phyloP scores from a whole-genome alignment of 306 rosid genomes.

The Arachis stenosperma region DNA sequence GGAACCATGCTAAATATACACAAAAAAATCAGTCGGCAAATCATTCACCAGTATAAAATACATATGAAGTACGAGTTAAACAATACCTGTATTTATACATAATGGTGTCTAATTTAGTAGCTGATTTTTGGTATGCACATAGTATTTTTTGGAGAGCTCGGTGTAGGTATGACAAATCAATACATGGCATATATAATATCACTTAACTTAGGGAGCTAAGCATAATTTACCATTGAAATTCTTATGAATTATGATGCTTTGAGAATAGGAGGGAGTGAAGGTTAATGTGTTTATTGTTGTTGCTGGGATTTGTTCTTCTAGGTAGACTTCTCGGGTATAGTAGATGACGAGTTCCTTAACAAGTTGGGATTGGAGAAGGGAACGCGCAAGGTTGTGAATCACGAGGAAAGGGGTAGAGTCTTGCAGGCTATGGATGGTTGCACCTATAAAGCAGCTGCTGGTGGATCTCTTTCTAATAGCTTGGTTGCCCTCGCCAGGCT shows the following conservation, averaged over 20 bases:
- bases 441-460: slow-evolving; percentile 97
- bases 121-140: no score
- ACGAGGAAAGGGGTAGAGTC: slow-evolving; percentile 94
- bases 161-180: no score
- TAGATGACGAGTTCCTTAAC: slow-evolving; percentile 75
- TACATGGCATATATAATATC: no score
- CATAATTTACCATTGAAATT: no score
- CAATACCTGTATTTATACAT: no score
- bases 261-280: slow-evolving; percentile 11
- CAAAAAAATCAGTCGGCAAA: no score
- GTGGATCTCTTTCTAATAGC: slow-evolving; percentile 95
- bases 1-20: no score
- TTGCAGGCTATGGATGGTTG: slow-evolving; percentile 97
- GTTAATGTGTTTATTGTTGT: slow-evolving; percentile 2
- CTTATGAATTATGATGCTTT: not conserved
- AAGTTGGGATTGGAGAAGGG: slow-evolving; percentile 90
- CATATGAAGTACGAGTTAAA: no score
- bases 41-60: no score
- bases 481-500: slow-evolving; percentile 94
- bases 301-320: slow-evolving; percentile 29
- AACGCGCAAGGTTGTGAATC: slow-evolving; percentile 78
- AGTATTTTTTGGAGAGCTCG: no score
- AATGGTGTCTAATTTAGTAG: no score
- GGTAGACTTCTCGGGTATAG: slow-evolving; percentile 94
- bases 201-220: no score